Base-by-base conservation (phyloP, 495 filamentous ascomycete genomes). In the Parathielavia hyrcaniae region DNA sequence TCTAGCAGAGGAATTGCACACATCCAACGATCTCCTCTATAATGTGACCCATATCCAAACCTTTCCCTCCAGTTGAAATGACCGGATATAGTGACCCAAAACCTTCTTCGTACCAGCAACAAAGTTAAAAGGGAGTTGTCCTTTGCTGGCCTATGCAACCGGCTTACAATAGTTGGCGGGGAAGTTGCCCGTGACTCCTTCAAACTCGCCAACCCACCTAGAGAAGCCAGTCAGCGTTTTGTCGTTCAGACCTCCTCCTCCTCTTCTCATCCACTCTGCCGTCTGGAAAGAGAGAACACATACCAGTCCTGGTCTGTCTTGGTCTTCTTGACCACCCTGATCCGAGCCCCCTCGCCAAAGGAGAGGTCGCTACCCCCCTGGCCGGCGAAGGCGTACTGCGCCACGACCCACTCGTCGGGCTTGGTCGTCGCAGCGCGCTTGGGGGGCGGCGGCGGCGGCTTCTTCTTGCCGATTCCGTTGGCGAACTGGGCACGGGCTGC, bases 281-380 rank as follows among this genome's bases (percentile, higher is more conserved):
- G 19, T 13, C 19, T 8, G n/a, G 19, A 17, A 4, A 1, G 16
- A 30, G 39, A 5, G 13, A 14, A 23, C 23, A 58, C 56, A 14
- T 40, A 59, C 92, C 92, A 97, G 65, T 96, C 92, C 71, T 96
- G 88, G 32, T 82, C 86, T 54, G 87, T 93, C 19, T 81, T 82
- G 2, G 92, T 97, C 76, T 86, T 89, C 75, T 87, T 87, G 19
- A 93, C 67, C 3, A 97, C 85, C 53, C 80, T 83, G 62, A 97
- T 97, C 61, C 81, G 79, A 61, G 96, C 92, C 0, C 91, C 91
- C 71, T 95, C 87, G 11, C 74, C 77, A 71, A 97, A 97, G 12
- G 78, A 79, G 48, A 97, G 69, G 72, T 97, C 92, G 0, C 87
- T 90, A 1, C 69, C 67, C 16, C 78, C 80, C 64, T 91, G 81